These are phyloP conservation scores for Stylonectria norvegica DNA, from an alignment of 2,329 filamentous ascomycete genomes.

Conservation along the genomic window DNA sequence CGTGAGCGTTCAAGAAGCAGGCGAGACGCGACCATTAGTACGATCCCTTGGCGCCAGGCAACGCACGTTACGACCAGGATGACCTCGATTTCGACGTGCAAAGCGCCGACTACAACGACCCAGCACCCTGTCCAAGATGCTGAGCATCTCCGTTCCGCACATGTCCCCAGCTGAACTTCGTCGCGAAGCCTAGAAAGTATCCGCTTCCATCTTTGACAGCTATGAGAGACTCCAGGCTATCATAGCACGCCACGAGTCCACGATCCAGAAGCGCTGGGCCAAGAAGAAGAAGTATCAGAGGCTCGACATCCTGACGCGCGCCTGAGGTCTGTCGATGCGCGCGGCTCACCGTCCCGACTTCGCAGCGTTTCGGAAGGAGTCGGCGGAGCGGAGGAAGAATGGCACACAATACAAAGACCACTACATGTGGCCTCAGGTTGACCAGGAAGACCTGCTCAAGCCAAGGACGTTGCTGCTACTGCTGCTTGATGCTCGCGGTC, in stretches of 20 bases:
- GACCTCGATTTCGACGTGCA: too few relatives aligned
- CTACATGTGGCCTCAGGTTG: slow-evolving; percentile 54
- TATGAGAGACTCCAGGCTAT: slow-evolving; percentile 39
- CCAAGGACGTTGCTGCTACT: slow-evolving; percentile 44
- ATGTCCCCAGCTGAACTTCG: slow-evolving; percentile 10
- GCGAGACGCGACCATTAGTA: too few relatives aligned
- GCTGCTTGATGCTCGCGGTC: slow-evolving; percentile 50
- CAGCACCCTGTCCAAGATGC: too few relatives aligned
- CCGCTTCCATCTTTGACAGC: slow-evolving; percentile 31
- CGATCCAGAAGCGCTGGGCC: slow-evolving; percentile 51
- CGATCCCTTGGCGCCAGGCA: too few relatives aligned
- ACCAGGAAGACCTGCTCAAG: slow-evolving; percentile 51
- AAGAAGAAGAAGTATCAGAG: slow-evolving; percentile 50
- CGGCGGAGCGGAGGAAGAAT: slow-evolving; percentile 6
- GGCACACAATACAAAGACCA: slow-evolving; percentile 28
- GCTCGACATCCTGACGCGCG: slow-evolving; percentile 43
- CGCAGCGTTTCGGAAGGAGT: slow-evolving; percentile 29
- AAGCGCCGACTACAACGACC: too few relatives aligned
- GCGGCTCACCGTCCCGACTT: slow-evolving; percentile 55
- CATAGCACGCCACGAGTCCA: slow-evolving; percentile 47
- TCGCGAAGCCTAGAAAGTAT: slow-evolving; percentile 8
- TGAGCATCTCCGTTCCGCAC: too few relatives aligned
- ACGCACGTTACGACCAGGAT: too few relatives aligned
- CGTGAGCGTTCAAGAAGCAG: too few relatives aligned
- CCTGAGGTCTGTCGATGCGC: too few relatives aligned